Conservation (phyloP, 441 rosid species). For the California macrophylla region DNA sequence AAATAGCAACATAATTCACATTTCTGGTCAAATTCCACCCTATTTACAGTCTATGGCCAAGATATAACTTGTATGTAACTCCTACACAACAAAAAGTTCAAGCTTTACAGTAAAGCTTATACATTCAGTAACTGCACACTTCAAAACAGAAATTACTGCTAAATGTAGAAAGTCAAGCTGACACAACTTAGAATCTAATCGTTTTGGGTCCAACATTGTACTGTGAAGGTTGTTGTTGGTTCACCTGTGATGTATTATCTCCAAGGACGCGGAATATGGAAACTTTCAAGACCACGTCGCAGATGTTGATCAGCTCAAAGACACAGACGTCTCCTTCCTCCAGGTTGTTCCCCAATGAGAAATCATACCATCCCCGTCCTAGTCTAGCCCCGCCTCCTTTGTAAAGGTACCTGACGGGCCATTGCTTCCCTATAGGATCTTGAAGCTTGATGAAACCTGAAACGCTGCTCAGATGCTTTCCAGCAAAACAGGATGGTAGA, state of each 20-base stretch:
- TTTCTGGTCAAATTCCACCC: not conserved
- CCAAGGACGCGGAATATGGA: conserved; percentile 60
- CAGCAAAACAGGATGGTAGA: conserved; percentile 87
- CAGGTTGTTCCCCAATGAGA: conserved; percentile 71
- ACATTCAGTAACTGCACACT: not conserved
- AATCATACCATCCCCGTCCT: conserved; percentile 93
- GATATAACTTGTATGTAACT: not conserved
- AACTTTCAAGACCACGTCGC: conserved; percentile 80
- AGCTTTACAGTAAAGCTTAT: conserved; percentile 1
- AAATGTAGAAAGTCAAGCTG: not conserved
- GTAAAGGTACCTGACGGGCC: conserved; percentile 86
- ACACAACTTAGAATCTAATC: conserved; percentile 3
- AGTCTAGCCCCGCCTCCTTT: conserved; percentile 83
- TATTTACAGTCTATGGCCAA: not conserved
- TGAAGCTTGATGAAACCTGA: conserved; percentile 85
- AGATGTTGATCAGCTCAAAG: conserved; percentile 62
- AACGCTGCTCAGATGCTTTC: conserved; percentile 72
- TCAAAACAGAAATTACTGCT: not conserved
- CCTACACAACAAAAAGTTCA: not conserved
- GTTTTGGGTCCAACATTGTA: conserved; percentile 15
- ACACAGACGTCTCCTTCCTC: conserved; percentile 96
- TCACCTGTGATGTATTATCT: conserved; percentile 18
- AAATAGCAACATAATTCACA: not conserved
- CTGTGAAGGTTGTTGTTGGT: conserved; percentile 18
- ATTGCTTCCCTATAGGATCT: conserved; percentile 64